Percentiles rank a stretch among this genome's conserved stretches.
Evolutionary conservation across 495 filamentous ascomycete species (phyloP).

Genomic region (Poronia punctata): DNA sequence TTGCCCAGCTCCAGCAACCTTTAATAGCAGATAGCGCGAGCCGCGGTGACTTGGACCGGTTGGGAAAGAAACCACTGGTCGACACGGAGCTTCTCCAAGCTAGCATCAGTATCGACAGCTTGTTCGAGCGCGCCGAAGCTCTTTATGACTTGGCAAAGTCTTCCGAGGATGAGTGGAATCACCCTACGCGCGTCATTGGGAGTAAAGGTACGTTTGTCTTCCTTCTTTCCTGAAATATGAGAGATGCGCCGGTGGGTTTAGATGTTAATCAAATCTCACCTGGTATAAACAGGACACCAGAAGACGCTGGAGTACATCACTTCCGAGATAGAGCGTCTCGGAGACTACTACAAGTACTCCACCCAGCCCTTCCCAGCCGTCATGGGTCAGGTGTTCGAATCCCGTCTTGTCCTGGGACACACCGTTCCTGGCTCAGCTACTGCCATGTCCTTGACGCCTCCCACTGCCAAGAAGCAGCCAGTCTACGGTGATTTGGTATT

Average conservation of each 20-base stretch:
- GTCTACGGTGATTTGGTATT: conserved; percentile 40
- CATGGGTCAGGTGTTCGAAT: conserved; percentile 51
- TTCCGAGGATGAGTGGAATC: conserved; percentile 47
- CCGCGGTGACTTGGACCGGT: not conserved
- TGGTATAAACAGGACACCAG: conserved; percentile 51
- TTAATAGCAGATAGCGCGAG: conserved; percentile 1
- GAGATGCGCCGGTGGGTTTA: not conserved
- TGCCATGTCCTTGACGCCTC: conserved; percentile 54
- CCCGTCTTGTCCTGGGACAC: conserved; percentile 47
- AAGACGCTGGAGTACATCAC: conserved; percentile 56
- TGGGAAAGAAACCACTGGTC: conserved; percentile 29
- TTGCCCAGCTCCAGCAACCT: conserved; percentile 10
- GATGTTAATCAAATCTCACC: conserved; percentile 11
- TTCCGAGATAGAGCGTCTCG: conserved; percentile 38
- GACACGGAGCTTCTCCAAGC: conserved; percentile 47
- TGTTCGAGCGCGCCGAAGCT: conserved; percentile 46
- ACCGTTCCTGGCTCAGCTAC: conserved; percentile 42
- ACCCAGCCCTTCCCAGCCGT: conserved; percentile 55
- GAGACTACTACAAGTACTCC: conserved; percentile 51
- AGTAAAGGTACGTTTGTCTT: conserved; percentile 41
- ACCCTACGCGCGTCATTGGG: conserved; percentile 59
- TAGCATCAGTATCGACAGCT: conserved; percentile 44
- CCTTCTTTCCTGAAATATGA: not conserved
- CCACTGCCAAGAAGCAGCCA: conserved; percentile 49
- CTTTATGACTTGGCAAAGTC: conserved; percentile 51